Percentiles rank a stretch among this genome's conserved stretches.
phyloP scores from a whole-genome alignment of 129 eudicot genomes.

The Flaveria brownii region DNA sequence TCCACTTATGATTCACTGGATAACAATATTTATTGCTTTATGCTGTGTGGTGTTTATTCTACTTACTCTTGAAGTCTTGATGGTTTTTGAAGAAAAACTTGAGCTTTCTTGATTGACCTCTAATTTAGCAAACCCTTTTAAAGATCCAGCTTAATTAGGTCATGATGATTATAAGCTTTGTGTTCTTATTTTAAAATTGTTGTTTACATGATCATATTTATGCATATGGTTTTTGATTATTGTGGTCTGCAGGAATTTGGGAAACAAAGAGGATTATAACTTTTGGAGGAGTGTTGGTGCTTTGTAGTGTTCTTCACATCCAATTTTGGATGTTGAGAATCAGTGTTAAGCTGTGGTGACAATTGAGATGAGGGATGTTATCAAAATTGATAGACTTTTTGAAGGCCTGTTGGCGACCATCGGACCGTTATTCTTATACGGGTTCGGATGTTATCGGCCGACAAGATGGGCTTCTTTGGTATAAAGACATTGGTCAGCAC shows the following conservation, averaged over 20 bases:
- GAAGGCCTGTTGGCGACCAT: slow-evolving; percentile 67
- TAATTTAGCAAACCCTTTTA: neutral
- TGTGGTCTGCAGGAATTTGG: slow-evolving; percentile 22
- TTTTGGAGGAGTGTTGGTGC: slow-evolving; percentile 1
- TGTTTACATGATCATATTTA: slow-evolving; percentile 19
- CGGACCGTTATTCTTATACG: slow-evolving; percentile 39
- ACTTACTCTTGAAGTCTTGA: slow-evolving; percentile 21
- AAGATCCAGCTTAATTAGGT: slow-evolving; percentile 3
- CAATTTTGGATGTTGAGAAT: slow-evolving; percentile 58
- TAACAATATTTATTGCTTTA: neutral
- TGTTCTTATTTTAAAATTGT: neutral
- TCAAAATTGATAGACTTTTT: slow-evolving; percentile 61
- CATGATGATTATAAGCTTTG: neutral
- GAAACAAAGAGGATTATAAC: neutral
- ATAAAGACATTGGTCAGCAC: slow-evolving; percentile 65
- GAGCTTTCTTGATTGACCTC: neutral
- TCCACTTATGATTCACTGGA: neutral
- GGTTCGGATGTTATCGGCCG: slow-evolving; percentile 53
- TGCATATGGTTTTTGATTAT: slow-evolving; percentile 27
- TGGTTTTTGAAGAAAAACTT: slow-evolving; percentile 1
- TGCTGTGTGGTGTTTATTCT: neutral
- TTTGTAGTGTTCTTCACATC: slow-evolving; percentile 46
- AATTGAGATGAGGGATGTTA: slow-evolving; percentile 76
- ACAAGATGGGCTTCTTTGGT: slow-evolving; percentile 83
- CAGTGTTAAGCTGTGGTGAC: slow-evolving; percentile 46